These are phyloP conservation scores for Candida sp. DNA, from an alignment of 1,139 yeast species.

Conservation along the genomic window DNA sequence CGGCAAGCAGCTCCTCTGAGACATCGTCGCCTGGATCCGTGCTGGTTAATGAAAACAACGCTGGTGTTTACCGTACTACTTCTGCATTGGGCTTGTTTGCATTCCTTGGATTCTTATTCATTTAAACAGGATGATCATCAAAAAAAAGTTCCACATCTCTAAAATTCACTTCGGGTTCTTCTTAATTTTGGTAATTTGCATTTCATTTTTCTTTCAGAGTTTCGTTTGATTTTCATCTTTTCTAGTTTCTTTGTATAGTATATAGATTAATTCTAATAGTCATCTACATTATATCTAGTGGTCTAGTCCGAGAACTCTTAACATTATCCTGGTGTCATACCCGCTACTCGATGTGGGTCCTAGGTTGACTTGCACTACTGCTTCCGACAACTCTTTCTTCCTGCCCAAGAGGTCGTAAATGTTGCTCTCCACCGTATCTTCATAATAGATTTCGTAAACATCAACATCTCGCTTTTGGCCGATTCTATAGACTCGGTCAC, in stretches of 20 bases:
- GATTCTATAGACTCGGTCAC: conserved; percentile 63
- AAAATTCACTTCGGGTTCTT: background rate
- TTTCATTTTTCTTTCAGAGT: background rate
- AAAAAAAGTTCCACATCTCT: background rate
- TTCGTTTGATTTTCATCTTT: background rate
- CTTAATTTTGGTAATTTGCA: background rate
- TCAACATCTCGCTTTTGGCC: conserved; percentile 62
- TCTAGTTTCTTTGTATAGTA: background rate
- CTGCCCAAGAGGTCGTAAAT: conserved; percentile 30
- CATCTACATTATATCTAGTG: no score
- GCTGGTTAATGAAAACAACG: conserved; percentile 4
- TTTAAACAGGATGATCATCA: background rate
- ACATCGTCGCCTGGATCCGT: conserved; percentile 1
- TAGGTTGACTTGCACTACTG: conserved; percentile 9
- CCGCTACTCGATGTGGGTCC: background rate
- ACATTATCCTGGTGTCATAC: background rate
- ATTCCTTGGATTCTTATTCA: conserved; percentile 8
- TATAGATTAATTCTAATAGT: background rate
- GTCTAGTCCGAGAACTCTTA: background rate
- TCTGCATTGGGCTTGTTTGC: conserved; percentile 6
- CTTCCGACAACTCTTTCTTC: conserved; percentile 47
- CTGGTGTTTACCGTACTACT: conserved; percentile 1
- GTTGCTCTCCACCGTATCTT: conserved; percentile 53
- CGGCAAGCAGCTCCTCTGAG: background rate
- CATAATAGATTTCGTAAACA: conserved; percentile 48